Evolutionary conservation across 306 rosid genomes (phyloP).

Genomic region (Cyclanthera cordifolia): DNA sequence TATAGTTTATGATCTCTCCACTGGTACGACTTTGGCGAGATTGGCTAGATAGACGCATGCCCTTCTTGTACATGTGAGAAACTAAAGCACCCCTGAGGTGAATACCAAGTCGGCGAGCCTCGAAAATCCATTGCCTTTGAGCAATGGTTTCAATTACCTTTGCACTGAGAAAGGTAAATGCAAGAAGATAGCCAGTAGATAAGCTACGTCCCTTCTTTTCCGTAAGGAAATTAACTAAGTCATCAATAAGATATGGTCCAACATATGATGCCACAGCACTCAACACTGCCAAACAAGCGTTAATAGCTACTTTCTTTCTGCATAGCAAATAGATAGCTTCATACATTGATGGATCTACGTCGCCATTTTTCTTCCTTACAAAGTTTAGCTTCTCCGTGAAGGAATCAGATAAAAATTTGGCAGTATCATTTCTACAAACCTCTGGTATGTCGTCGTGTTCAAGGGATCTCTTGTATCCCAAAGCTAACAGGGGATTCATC

Average conservation of each 20-base stretch:
- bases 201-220: constrained; percentile 39
- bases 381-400: constrained; percentile 43
- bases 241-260: constrained; percentile 84
- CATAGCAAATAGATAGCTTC: constrained; percentile 42
- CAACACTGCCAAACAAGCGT: constrained; percentile 54
- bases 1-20: constrained; percentile 84
- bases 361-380: constrained; percentile 44
- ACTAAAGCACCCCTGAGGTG: constrained; percentile 67
- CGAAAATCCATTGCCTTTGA: constrained; percentile 92
- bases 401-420: constrained; percentile 34
- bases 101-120: constrained; percentile 78
- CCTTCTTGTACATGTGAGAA: constrained; percentile 61
- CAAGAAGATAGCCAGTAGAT: constrained; percentile 53
- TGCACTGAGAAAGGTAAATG: constrained; percentile 61
- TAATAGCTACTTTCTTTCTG: constrained; percentile 67
- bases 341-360: constrained; percentile 48
- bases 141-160: constrained; percentile 66
- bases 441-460: constrained; percentile 59
- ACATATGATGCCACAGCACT: constrained; percentile 79
- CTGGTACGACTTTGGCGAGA: constrained; percentile 67
- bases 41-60: constrained; percentile 44
- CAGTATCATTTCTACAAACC: constrained; percentile 57
- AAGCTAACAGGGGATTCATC: constrained; percentile 71
- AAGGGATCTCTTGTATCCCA: constrained; percentile 59
- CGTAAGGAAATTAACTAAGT: constrained; percentile 52